Evolutionary conservation across 2,329 filamentous ascomycete species (phyloP), one percentile per base, ranked within the genome.

Genomic region (Fusarium transvaalense): DNA sequence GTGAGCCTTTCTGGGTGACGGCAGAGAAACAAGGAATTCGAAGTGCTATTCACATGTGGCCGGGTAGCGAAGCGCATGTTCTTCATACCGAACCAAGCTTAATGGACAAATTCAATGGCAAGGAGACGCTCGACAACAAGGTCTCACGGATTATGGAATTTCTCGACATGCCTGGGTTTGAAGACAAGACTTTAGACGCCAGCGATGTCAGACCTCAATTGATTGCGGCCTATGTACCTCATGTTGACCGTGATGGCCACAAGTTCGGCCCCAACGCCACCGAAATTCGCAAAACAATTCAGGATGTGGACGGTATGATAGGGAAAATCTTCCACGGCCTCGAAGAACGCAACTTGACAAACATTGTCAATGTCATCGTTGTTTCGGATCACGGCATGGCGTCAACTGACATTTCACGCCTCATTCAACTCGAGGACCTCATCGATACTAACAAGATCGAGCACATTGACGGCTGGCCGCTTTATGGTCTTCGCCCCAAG

Each of bases 321-420:
- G 91, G 89, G 29, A 78, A 86, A 23, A 81, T 99, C 2, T 91
- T 98, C 74, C 78, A 83, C 3, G 94, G 94, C 0, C 83, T 99
- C 0, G 88, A 94, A 64, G 81, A 86, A 46, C 89, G 96, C 48
- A 97, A 98, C 76, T 81, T 99, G 51, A 97, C 94, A 1, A 77
- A 91, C 21, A 92, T 99, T 63, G 93, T 98, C 76, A 99, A 99
- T 71, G 86, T 99, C 10, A 89, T 99, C 34, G 86, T 99, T n/a
- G 95, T 99, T 4, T 97, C 94, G 1, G 96, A 99, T 77, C 96
- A 99, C 77, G 96, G 96, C 51, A 99, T 99, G 96, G 96, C 96
- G 2, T 97, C 94, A 0, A 98, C 96, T 0, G 92, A 94, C 62
- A 88, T 87, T 0, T 85, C 89, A 19, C 88, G 96, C 13, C 83